Conservation (phyloP, 441 rosid genomes). For the Corymbia citriodora region DNA sequence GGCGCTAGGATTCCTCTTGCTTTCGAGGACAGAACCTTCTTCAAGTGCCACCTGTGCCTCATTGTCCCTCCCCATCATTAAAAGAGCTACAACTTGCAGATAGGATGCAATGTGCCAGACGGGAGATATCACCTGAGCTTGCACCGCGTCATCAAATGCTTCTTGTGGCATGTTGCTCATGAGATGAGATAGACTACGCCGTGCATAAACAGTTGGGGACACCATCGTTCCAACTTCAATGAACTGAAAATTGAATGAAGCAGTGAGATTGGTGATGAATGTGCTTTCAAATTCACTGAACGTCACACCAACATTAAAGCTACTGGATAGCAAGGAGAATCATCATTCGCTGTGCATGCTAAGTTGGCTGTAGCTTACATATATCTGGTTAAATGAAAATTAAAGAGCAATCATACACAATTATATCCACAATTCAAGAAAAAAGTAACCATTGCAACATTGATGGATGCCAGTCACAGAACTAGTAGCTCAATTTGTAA, state of each 20-base stretch:
- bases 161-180: constrained; percentile 64
- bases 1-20: constrained; percentile 27
- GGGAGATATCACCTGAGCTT: constrained; percentile 76
- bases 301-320: not conserved
- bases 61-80: constrained; percentile 55
- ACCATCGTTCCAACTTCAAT: constrained; percentile 70
- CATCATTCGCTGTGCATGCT: not conserved
- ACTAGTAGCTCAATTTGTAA: not conserved
- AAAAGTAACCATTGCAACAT: not conserved
- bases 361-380: not conserved
- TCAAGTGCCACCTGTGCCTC: constrained; percentile 67
- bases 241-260: constrained; percentile 41
- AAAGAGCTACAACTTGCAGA: constrained; percentile 68
- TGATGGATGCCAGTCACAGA: not conserved
- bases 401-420: not conserved
- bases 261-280: not conserved
- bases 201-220: constrained; percentile 68
- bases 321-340: not conserved
- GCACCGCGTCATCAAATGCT: constrained; percentile 67
- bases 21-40: constrained; percentile 70
- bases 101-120: constrained; percentile 75
- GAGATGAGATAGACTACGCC: constrained; percentile 71
- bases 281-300: not conserved
- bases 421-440: not conserved
- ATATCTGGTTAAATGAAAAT: not conserved